Percentiles rank a stretch among this genome's conserved stretches.
Evolutionary conservation across 2,329 filamentous ascomycete genomes (phyloP).

Genomic region (Xylariaceae sp.): DNA sequence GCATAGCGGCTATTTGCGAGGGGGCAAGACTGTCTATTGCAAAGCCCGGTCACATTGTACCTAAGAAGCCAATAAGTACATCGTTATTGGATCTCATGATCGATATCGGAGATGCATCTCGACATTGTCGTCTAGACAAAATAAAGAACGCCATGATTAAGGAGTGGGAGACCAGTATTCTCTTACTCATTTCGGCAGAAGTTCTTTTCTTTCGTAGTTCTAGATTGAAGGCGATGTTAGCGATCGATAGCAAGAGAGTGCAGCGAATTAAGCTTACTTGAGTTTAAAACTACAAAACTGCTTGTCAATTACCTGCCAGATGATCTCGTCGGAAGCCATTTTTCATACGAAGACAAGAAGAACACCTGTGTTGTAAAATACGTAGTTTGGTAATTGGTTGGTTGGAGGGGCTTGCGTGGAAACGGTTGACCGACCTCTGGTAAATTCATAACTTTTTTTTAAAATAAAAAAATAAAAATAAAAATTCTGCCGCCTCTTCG

Average conservation of each 20-base stretch:
- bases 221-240: conserved; percentile 43
- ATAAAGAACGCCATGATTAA: neutral
- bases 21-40: conserved; percentile 60
- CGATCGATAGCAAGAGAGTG: neutral
- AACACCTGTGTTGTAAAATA: neutral
- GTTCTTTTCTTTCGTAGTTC: conserved; percentile 81
- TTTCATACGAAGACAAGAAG: conserved; percentile 22
- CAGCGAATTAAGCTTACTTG: conserved; percentile 59
- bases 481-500: conserved; percentile 30
- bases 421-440: neutral
- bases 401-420: neutral
- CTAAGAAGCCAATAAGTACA: conserved; percentile 1
- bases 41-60: conserved; percentile 69
- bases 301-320: conserved; percentile 96
- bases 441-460: conserved; percentile 14
- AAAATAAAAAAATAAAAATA: too few relatives aligned
- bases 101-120: neutral
- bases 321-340: conserved; percentile 94
- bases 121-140: neutral
- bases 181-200: conserved; percentile 85
- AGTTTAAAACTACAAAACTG: conserved; percentile 91
- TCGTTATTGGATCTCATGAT: neutral
- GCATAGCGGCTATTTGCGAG: conserved; percentile 58
- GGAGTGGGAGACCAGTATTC: neutral
- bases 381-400: neutral